Conservation (phyloP, 495 filamentous ascomycete species). For the Daldinia grandis region DNA sequence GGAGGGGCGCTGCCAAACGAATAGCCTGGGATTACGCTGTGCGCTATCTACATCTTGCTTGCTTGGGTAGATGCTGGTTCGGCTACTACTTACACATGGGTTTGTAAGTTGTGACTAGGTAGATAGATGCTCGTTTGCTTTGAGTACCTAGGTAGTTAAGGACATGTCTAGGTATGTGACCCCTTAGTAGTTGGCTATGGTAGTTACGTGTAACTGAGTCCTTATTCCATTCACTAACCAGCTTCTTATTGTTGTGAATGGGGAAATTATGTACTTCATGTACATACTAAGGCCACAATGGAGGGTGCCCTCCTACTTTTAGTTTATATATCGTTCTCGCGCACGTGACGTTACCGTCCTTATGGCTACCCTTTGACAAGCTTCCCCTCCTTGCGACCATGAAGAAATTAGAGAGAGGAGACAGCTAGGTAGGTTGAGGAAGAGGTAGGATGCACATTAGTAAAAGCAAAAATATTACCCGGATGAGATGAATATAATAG, state of each 20-base stretch:
- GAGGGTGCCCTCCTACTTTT: background rate
- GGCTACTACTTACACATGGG: too few species aligned
- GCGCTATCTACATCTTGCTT: background rate
- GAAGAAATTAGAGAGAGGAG: background rate
- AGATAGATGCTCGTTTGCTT: too few species aligned
- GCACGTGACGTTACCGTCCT: constrained; percentile 1
- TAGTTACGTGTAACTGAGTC: background rate
- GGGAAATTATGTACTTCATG: background rate
- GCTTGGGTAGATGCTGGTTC: background rate
- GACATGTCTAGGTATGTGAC: too few species aligned
- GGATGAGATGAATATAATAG: background rate
- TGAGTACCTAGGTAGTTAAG: too few species aligned
- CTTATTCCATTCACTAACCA: background rate
- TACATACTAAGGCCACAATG: background rate
- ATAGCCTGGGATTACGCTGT: background rate
- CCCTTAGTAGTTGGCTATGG: background rate
- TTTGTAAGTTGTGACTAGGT: too few species aligned
- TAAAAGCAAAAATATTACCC: background rate
- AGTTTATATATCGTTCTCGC: background rate
- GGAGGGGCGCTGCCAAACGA: background rate
- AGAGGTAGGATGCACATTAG: background rate
- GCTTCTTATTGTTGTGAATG: background rate
- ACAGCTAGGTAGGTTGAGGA: too few species aligned
- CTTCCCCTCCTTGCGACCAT: background rate
- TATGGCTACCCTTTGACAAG: background rate